Evolutionary conservation across 192 early-diverging fungal genomes (phyloP), one percentile per base, ranked within the genome.

Genomic region (Podila verticillata): DNA sequence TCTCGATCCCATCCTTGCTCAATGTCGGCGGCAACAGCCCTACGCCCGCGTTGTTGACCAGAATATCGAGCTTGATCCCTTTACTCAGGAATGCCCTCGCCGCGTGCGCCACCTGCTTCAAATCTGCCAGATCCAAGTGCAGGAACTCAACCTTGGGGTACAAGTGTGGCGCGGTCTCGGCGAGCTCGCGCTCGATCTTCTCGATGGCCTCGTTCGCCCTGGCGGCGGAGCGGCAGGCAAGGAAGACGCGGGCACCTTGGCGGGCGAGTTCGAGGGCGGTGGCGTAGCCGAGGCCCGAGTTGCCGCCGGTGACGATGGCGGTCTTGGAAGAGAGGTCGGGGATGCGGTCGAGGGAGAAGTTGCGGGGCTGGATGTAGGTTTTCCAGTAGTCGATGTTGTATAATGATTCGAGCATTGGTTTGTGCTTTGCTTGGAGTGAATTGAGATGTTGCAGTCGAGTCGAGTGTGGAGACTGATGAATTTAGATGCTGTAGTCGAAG

Each of bases 251-350:
- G 2, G 83, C 83, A 4, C 70, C 70, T 30, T 84, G 59, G 28
- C 61, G 48, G 7, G 83, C 75, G 15, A 84, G 47, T 7, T 56
- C 83, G 9, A 67, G 61, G 2, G 83, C 51, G 2, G 83, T 84
- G 12, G 47, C 66, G 39, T 73, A 81, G 9, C 83, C 78, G n/a
- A 81, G 68, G 13, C 88, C 88, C 15, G 78, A 56, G 39, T 83
- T 88, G 17, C 75, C 83, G 4, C 88, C 88, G 48, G 87, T 88
- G 34, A 88, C 69, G 29, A 88, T 86, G 30, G 78, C 82, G 34
- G 80, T 63, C 48, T 88, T 86, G 34, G 74, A 75, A 5, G 80
- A 51, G 24, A 84, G 66, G 39, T 83, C 82, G 22, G 84, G 81
- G 29, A 82, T 84, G 5, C 73, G 24, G 10, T 85, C 75, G 1